phyloP scores from a whole-genome alignment of 805 yeast species.

The Nakazawaea pomicola region DNA sequence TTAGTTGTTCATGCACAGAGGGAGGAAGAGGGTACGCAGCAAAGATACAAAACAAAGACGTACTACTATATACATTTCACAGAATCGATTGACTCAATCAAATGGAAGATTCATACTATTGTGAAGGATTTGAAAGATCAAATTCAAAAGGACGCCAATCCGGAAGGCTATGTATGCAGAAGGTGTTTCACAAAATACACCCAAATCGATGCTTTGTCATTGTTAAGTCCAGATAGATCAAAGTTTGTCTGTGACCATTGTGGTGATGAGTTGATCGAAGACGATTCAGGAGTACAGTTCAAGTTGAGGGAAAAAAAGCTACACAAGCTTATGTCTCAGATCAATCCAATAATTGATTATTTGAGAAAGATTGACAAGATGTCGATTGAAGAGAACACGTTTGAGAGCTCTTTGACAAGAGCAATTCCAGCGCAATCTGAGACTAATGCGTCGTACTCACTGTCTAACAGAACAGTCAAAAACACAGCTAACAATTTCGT shows the following conservation, averaged over 20 bases:
- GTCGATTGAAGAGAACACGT: slow-evolving; percentile 79
- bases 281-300: slow-evolving; percentile 81
- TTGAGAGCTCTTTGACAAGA: slow-evolving; percentile 76
- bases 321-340: slow-evolving; percentile 80
- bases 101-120: slow-evolving; percentile 91
- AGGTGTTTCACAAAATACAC: slow-evolving; percentile 76
- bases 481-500: slow-evolving; percentile 17
- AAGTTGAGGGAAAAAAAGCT: slow-evolving; percentile 75
- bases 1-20: slow-evolving; percentile 67
- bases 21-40: slow-evolving; percentile 60
- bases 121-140: slow-evolving; percentile 78
- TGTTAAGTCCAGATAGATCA: slow-evolving; percentile 73
- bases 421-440: slow-evolving; percentile 81
- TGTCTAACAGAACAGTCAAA: slow-evolving; percentile 36
- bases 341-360: slow-evolving; percentile 81
- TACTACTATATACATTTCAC: slow-evolving; percentile 86
- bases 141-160: slow-evolving; percentile 77
- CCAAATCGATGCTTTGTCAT: slow-evolving; percentile 81
- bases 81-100: slow-evolving; percentile 91
- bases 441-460: slow-evolving; percentile 64
- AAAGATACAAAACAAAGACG: slow-evolving; percentile 65
- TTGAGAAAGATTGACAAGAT: slow-evolving; percentile 79
- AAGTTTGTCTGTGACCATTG: slow-evolving; percentile 85
- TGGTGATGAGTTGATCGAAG: slow-evolving; percentile 73
- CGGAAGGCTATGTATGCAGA: slow-evolving; percentile 92